Percentiles rank a stretch among this genome's conserved stretches.
phyloP scores from a whole-genome alignment of 805 yeast species.

The Candida nitratophila region DNA sequence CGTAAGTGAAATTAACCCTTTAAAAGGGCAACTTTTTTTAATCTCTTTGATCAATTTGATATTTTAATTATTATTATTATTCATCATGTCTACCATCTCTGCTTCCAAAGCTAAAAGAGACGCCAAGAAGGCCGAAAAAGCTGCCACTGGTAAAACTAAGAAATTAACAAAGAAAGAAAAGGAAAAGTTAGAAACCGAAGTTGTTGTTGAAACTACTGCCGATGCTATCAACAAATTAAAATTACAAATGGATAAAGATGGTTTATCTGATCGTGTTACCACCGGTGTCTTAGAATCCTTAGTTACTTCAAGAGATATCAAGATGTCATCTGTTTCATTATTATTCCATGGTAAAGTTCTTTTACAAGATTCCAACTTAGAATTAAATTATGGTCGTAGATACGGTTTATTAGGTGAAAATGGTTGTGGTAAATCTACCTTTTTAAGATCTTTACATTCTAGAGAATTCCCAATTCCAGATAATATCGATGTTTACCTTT shows the following conservation, averaged over 20 bases:
- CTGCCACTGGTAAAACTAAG: constrained; percentile 68
- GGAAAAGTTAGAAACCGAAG: constrained; percentile 34
- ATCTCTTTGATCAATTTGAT: background rate
- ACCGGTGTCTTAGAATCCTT: constrained; percentile 94
- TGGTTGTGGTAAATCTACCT: constrained; percentile 98
- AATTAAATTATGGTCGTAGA: constrained; percentile 94
- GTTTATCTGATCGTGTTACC: constrained; percentile 93
- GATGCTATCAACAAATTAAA: constrained; percentile 80
- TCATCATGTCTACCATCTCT: constrained; percentile 46
- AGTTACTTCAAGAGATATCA: constrained; percentile 88
- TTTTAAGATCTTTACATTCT: constrained; percentile 88
- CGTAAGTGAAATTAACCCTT: too few species aligned
- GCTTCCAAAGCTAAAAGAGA: constrained; percentile 98
- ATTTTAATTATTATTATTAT: background rate
- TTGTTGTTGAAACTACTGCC: constrained; percentile 54
- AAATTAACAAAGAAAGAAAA: constrained; percentile 55
- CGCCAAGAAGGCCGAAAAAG: constrained; percentile 90
- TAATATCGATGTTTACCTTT: constrained; percentile 80
- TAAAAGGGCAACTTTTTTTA: too few species aligned
- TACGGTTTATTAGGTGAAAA: constrained; percentile 97
- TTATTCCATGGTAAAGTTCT: constrained; percentile 97
- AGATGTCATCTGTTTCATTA: constrained; percentile 81
- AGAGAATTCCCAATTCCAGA: constrained; percentile 95
- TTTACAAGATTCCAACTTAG: constrained; percentile 85
- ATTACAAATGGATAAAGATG: constrained; percentile 89